Evolutionary conservation across 129 eudicot species (phyloP).

Genomic region (Saussurea involucrata): DNA sequence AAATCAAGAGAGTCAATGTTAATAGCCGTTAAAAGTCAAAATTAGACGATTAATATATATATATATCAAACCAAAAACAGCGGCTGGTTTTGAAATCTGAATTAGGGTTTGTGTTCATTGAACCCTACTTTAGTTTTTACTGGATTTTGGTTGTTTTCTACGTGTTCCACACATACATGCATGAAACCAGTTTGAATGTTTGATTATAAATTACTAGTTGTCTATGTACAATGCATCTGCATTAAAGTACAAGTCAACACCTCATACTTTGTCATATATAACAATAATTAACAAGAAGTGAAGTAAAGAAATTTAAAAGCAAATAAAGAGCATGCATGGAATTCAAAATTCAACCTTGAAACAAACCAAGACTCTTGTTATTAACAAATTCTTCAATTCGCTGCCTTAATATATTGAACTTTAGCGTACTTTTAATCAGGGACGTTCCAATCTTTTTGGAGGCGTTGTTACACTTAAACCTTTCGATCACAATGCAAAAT

Average conservation of each 20-base stretch:
- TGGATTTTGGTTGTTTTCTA: conserved; percentile 2
- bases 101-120: conserved; percentile 18
- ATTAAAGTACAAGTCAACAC: conserved; percentile 19
- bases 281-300: not conserved
- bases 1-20: not conserved
- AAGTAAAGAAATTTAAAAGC: not conserved
- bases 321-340: not conserved
- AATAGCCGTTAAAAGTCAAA: conserved; percentile 4
- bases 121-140: not conserved
- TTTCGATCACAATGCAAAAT: too few species aligned
- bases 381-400: not conserved
- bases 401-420: conserved; percentile 13
- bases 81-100: conserved; percentile 16
- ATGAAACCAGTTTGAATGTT: conserved; percentile 11
- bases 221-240: conserved; percentile 17
- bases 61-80: not conserved
- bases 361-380: not conserved
- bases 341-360: conserved; percentile 27
- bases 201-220: not conserved
- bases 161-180: conserved; percentile 31
- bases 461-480: too few species aligned
- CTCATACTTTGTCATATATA: not conserved
- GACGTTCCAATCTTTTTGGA: too few species aligned
- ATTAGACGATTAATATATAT: not conserved
- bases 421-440: not conserved